Evolutionary conservation across 1,284 basidiomycete genomes (phyloP), one percentile per base, ranked within the genome.

Genomic region (Trametes pubescens): DNA sequence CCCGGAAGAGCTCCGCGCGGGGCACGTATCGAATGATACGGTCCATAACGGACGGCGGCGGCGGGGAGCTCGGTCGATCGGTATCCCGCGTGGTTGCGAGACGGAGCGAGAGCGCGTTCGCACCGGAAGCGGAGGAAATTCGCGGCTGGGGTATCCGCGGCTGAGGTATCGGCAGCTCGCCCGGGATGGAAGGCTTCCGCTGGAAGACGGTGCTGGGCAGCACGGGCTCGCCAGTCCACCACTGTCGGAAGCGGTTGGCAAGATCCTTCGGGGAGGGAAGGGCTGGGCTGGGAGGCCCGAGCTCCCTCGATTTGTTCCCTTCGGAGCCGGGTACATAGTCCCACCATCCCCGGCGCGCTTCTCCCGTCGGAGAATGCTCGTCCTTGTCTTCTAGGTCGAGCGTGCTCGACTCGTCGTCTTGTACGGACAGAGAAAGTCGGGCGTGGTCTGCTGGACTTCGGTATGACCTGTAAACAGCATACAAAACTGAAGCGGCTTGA

Each of bases 391-490:
- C 65, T 29, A 76, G 76, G 24, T 75, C 72, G 57, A 76, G 72
- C 51, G 57, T 62, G 65, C 49, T 75, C 62, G 46, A 72, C 68
- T 54, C 59, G 35, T 57, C 78, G 66, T 49, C 77, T 1, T 84
- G 83, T 11, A 85, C 75, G 9, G 77, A 76, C 38, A 89, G 74
- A 0, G 87, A 87, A 47, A 90, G 79, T 22, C 88, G 81, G 24
- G 87, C 86, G 40, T 83, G 82, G 32, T 82, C 82, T 32, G 80
- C 79, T 11, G 84, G 78, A 3, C 82, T 81, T 14, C 80, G 77
- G 34, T 81, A 82, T 9, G 86, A 83, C 71, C 80, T 84, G 80
- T 83, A 86, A 35, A 85, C 82, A 5, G 86, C 86, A 71, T 81
- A 84, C 16, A 86, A 58, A 66, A 90, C 88, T 90, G 69, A 66